Conservation (phyloP, 2,329 filamentous ascomycete genomes). For the Sphaerostilbella broomeana region DNA sequence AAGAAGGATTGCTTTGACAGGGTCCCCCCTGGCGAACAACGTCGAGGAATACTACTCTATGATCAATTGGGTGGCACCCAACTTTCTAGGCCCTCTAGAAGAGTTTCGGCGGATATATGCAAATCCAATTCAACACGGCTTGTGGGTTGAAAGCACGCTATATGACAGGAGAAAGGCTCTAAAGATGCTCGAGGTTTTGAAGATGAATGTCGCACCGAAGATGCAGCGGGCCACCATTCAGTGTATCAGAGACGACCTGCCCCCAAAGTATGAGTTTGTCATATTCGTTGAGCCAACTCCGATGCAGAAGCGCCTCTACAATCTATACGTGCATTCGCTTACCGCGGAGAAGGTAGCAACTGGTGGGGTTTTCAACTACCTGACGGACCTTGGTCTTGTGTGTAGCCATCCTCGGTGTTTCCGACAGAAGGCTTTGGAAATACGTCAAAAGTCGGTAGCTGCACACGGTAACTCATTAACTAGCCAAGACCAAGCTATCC, state of each 20-base stretch:
- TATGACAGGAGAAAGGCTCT: constrained; percentile 52
- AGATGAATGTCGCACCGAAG: constrained; percentile 67
- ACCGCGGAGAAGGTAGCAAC: constrained; percentile 1
- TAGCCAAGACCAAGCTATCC: too few relatives aligned
- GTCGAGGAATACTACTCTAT: constrained; percentile 80
- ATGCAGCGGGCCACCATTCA: constrained; percentile 66
- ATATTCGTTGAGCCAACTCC: constrained; percentile 64
- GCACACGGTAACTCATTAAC: too few relatives aligned
- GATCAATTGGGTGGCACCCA: constrained; percentile 79
- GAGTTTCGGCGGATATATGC: constrained; percentile 69
- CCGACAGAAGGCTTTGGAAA: constrained; percentile 25
- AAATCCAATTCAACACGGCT: constrained; percentile 64
- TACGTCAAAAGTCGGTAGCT: constrained; percentile 6
- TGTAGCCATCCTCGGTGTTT: constrained; percentile 49
- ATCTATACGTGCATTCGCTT: constrained; percentile 33
- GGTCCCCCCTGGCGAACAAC: constrained; percentile 79
- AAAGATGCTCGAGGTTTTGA: constrained; percentile 64
- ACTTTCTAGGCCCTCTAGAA: constrained; percentile 60
- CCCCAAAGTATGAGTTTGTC: constrained; percentile 74
- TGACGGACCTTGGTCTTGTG: constrained; percentile 38
- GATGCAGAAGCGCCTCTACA: constrained; percentile 59
- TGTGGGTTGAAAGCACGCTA: constrained; percentile 56
- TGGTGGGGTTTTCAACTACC: constrained; percentile 29
- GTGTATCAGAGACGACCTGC: constrained; percentile 59
- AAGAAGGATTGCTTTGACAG: constrained; percentile 75